phyloP scores from a whole-genome alignment of 169 alveolate genomes.

The Neospora caninum region DNA sequence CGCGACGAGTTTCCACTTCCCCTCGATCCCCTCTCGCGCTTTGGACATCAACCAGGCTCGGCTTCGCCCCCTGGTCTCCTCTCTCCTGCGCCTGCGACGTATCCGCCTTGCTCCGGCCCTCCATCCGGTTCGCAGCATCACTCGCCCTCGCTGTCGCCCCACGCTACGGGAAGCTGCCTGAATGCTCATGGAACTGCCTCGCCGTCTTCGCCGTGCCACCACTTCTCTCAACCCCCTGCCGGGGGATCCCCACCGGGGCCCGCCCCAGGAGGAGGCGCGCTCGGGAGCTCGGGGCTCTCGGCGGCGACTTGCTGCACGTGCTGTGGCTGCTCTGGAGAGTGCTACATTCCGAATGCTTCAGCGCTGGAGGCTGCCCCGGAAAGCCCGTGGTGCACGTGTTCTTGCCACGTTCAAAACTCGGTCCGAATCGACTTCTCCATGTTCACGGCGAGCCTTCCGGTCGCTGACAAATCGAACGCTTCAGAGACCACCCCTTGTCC shows the following conservation, averaged over 20 bases:
- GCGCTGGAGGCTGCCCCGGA: conserved; percentile 6
- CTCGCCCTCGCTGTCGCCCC: background rate
- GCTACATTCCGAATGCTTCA: conserved; percentile 11
- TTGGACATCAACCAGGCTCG: background rate
- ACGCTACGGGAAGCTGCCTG: background rate
- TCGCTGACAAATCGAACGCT: background rate
- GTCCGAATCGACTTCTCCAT: background rate
- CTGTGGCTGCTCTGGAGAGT: background rate
- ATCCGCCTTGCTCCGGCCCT: background rate
- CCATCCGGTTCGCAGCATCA: background rate
- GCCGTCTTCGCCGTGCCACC: background rate
- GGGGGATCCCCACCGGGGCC: background rate
- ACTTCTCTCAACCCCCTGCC: background rate
- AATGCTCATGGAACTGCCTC: background rate
- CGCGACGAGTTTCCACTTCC: background rate
- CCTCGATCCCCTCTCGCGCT: background rate
- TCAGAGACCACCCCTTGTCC: background rate
- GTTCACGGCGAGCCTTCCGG: background rate
- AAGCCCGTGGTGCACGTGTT: background rate
- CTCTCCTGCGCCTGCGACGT: background rate
- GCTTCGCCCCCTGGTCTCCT: background rate
- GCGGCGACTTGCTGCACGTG: background rate
- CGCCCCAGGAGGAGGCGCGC: background rate
- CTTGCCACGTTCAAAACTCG: background rate
- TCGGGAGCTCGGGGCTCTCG: background rate